Conservation (phyloP, 2,329 filamentous ascomycete species). For the Penicillium sp. region DNA sequence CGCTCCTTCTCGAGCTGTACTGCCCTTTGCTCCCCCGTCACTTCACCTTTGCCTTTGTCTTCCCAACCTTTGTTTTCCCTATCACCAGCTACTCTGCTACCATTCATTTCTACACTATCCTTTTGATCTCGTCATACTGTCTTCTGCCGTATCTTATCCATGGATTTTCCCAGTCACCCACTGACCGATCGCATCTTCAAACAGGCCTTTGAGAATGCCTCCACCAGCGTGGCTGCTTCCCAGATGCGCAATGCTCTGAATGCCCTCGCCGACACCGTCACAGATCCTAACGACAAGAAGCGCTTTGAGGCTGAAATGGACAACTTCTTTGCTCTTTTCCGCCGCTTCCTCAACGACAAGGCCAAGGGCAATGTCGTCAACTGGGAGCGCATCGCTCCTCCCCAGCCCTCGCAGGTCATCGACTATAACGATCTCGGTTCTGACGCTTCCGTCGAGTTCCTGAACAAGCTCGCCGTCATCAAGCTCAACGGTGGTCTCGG, state of each 20-base stretch:
- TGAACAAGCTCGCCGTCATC: conserved; percentile 95
- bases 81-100: neutral
- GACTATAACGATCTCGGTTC: conserved; percentile 88
- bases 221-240: conserved; percentile 92
- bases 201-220: conserved; percentile 98
- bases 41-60: neutral
- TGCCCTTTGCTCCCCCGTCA: neutral
- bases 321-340: conserved; percentile 99
- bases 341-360: conserved; percentile 97
- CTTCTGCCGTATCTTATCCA: neutral
- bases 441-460: conserved; percentile 84
- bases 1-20: neutral
- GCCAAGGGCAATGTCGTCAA: conserved; percentile 94
- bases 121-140: neutral
- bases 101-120: neutral
- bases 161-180: neutral
- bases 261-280: conserved; percentile 81
- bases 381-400: conserved; percentile 95
- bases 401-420: conserved; percentile 88
- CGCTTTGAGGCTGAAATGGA: conserved; percentile 99
- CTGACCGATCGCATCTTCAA: conserved; percentile 8
- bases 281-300: conserved; percentile 67
- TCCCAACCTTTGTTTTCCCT: neutral
- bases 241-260: conserved; percentile 99
- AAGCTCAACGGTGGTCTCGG: conserved; percentile 99